Base-by-base conservation (phyloP, 108 stramenopile genomes). In the Seminavis robusta region DNA sequence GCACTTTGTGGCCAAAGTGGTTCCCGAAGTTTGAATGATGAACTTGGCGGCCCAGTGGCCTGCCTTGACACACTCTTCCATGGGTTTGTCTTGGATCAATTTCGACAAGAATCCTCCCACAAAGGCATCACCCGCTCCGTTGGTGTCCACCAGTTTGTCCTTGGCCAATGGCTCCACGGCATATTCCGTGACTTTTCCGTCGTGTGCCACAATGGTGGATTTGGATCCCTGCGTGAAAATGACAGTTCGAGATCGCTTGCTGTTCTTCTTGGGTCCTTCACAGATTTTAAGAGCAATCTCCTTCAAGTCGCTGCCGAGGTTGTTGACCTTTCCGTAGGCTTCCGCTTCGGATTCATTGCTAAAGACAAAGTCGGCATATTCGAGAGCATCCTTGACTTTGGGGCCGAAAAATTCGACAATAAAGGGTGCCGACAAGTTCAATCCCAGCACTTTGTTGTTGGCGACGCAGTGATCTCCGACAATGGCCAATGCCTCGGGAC, bases 81-180 rank as follows among this genome's bases (percentile, higher is more conserved):
- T 62, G 50, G 65, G 61, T 60, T 81, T 80, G 37, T 82, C 92
- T 31, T 70, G 63, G 26, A 87, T 56, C 34, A 98, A 76, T 59
- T 90, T 84, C 16, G 94, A 65, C 42, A 98, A 76, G 86, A 98
- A 99, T 33, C 98, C 98, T 29, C 98, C 98, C 1, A 99, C 98
- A 71, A 99, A 99, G 63, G 97, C 96, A 74, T 99, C 98, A 36
- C 98, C 98, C 13, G 98, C 98, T 28, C 98, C 98, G 66, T 99
- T 99, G 57, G 96, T 97, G 65, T 99, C 98, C 17, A 99, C 98
- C 37, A 99, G 65, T 33, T 77, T 46, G n/a, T 94, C 95, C 69
- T 78, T 76, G 21, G 72, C 56, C 23, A 98, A 69, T 13, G 88
- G 80, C 21, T 83, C 87, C 19, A 99, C 97, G 15, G 90, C 71